Evolutionary conservation across 208 protist genomes (phyloP).

Genomic region (Wallacemonas rigidus): DNA sequence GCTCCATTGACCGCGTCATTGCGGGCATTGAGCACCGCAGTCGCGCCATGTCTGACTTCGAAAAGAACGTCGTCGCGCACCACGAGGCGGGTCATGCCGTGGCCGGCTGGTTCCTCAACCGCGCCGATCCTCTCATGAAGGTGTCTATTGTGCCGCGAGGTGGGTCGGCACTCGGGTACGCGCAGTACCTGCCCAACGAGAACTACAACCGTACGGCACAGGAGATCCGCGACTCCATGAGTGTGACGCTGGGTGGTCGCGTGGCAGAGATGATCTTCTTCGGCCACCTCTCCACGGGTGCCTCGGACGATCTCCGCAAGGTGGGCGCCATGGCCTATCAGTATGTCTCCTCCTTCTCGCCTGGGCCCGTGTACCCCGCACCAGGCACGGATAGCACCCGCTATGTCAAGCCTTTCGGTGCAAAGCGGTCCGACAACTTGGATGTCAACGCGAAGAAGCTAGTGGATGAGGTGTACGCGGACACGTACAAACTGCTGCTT

Average conservation of each 20-base stretch:
- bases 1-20: slow-evolving; percentile 95
- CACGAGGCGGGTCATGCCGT: slow-evolving; percentile 99
- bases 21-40: slow-evolving; percentile 95
- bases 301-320: slow-evolving; percentile 96
- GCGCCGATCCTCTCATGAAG: slow-evolving; percentile 97
- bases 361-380: slow-evolving; percentile 70
- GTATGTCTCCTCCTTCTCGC: slow-evolving; percentile 80
- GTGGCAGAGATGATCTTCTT: slow-evolving; percentile 95
- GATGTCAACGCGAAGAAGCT: slow-evolving; percentile 88
- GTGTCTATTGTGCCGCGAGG: slow-evolving; percentile 98
- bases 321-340: slow-evolving; percentile 94
- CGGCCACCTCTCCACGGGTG: slow-evolving; percentile 92
- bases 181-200: slow-evolving; percentile 98
- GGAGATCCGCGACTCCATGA: slow-evolving; percentile 95
- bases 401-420: slow-evolving; percentile 90
- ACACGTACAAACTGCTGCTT: slow-evolving; percentile 64
- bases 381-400: slow-evolving; percentile 58
- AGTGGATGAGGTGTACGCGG: slow-evolving; percentile 80
- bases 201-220: slow-evolving; percentile 88
- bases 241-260: slow-evolving; percentile 94
- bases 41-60: slow-evolving; percentile 79
- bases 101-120: slow-evolving; percentile 96
- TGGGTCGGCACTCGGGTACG: slow-evolving; percentile 95
- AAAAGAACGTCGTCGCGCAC: slow-evolving; percentile 96
- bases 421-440: slow-evolving; percentile 76